phyloP scores from a whole-genome alignment of 768 basidiomycete genomes.

The Paxillus involutus region DNA sequence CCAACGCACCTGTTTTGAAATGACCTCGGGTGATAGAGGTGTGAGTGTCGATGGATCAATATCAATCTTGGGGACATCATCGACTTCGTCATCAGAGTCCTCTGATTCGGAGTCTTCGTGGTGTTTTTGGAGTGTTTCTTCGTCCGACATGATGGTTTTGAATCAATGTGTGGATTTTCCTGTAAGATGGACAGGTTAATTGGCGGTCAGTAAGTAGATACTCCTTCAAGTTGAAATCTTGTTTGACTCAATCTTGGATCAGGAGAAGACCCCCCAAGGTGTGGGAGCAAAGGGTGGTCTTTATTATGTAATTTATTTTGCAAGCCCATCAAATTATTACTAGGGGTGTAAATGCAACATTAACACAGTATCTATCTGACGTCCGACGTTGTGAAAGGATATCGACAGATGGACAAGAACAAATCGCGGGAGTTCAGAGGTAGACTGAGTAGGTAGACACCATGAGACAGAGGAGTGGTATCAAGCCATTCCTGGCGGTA shows the following conservation, averaged over 20 bases:
- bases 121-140: constrained; percentile 64
- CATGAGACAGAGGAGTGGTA: no score
- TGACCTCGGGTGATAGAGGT: constrained; percentile 86
- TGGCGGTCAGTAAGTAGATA: not conserved
- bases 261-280: not conserved
- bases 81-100: constrained; percentile 56
- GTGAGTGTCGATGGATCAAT: constrained; percentile 82
- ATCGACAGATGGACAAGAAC: no score
- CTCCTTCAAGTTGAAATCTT: not conserved
- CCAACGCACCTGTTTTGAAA: constrained; percentile 81
- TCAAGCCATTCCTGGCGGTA: not conserved
- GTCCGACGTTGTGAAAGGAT: no score
- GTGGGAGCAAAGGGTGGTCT: no score
- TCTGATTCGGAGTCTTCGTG: constrained; percentile 73
- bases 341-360: no score
- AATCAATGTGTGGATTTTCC: not conserved
- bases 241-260: not conserved
- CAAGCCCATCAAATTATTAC: no score
- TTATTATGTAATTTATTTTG: no score
- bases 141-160: constrained; percentile 53
- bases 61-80: constrained; percentile 63
- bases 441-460: no score
- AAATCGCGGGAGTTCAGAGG: no score
- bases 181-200: not conserved
- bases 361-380: no score